These are phyloP conservation scores for Xylaria palmicola DNA, from an alignment of 495 filamentous ascomycete species.

Conservation along the genomic window DNA sequence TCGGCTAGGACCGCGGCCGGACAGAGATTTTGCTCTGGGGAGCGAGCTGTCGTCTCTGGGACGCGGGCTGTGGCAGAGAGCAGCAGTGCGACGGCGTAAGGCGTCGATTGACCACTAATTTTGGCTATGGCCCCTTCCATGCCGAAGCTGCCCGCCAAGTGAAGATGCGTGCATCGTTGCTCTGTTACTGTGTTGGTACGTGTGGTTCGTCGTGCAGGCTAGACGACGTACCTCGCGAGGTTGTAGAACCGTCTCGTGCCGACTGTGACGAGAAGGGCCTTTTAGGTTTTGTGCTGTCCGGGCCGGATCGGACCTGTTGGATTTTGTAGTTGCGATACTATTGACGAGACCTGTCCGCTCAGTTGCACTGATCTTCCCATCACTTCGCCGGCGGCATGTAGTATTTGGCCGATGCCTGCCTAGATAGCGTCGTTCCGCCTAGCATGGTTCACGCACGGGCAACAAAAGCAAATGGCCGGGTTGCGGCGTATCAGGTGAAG, in stretches of 20 bases:
- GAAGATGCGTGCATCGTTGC: no score
- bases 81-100: constrained; percentile 1
- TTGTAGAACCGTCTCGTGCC: no score
- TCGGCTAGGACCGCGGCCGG: constrained; percentile 13
- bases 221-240: neutral
- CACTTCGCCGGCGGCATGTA: no score
- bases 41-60: neutral
- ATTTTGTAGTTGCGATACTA: no score
- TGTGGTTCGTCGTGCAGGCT: no score
- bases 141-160: neutral
- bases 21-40: constrained; percentile 4
- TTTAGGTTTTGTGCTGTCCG: neutral
- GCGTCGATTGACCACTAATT: constrained; percentile 9
- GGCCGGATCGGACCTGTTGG: neutral
- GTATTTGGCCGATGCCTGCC: neutral
- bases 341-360: no score
- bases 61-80: neutral
- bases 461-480: no score
- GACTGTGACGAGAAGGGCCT: neutral
- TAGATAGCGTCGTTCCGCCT: no score
- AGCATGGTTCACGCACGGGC: no score
- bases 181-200: no score
- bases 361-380: no score
- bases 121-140: neutral
- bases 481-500: no score